Evolutionary conservation across 1,139 yeast species (phyloP).

Genomic region (Scheffersomyces insectosa): DNA sequence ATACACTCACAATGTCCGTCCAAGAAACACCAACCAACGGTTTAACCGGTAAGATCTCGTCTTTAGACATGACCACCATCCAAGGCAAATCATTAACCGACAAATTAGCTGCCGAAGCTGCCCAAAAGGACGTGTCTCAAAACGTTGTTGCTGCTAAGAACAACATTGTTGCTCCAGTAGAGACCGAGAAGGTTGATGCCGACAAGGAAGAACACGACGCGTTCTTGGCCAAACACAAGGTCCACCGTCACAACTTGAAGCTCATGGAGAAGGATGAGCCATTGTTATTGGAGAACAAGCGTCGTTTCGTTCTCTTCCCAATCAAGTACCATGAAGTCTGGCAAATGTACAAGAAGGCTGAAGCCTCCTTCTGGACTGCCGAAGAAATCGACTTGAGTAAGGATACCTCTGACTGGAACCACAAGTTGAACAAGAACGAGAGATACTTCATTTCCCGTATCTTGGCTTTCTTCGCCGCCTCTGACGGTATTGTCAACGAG

Average conservation of each 20-base stretch:
- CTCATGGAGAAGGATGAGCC: slow-evolving; percentile 88
- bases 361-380: slow-evolving; percentile 99
- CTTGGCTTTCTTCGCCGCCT: slow-evolving; percentile 96
- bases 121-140: slow-evolving; percentile 39
- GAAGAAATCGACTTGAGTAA: slow-evolving; percentile 97
- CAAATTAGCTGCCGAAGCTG: slow-evolving; percentile 48
- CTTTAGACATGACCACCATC: slow-evolving; percentile 36
- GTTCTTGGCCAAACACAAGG: slow-evolving; percentile 60
- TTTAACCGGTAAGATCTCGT: slow-evolving; percentile 48
- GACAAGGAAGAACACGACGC: slow-evolving; percentile 42
- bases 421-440: slow-evolving; percentile 81
- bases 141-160: slow-evolving; percentile 26
- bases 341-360: slow-evolving; percentile 99
- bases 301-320: slow-evolving; percentile 94
- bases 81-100: slow-evolving; percentile 44
- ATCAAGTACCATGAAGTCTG: slow-evolving; percentile 96
- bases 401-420: slow-evolving; percentile 89
- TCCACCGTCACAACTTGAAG: slow-evolving; percentile 71
- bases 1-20: slow-evolving; percentile 28
- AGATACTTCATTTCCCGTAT: slow-evolving; percentile 88
- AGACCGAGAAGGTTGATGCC: slow-evolving; percentile 15
- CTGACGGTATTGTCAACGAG: slow-evolving; percentile 97
- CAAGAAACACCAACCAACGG: slow-evolving; percentile 52
- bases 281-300: slow-evolving; percentile 77
- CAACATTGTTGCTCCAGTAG: slow-evolving; percentile 17